phyloP scores from a whole-genome alignment of 2,329 filamentous ascomycete genomes.

The Hypoxylon rubiginosum region DNA sequence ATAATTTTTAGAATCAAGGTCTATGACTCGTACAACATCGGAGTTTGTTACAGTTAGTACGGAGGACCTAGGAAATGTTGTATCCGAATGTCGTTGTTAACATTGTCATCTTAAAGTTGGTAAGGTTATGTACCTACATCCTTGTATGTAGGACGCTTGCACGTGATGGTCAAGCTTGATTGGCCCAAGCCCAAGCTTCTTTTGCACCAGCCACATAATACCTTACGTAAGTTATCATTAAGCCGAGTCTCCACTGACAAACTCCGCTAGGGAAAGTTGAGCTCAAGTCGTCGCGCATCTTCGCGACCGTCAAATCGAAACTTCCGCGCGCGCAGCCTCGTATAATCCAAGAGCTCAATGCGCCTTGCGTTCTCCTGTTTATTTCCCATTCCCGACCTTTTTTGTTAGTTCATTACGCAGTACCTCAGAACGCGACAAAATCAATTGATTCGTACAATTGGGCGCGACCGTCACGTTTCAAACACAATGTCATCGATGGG shows the following conservation, averaged over 20 bases:
- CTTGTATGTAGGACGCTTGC: background rate
- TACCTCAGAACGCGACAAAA: background rate
- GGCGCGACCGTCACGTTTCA: constrained; percentile 2
- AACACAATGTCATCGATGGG: constrained; percentile 53
- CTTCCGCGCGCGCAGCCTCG: constrained; percentile 35
- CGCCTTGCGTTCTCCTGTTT: constrained; percentile 19
- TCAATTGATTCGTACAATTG: constrained; percentile 16
- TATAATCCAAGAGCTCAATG: constrained; percentile 19
- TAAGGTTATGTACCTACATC: background rate
- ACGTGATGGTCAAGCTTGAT: background rate
- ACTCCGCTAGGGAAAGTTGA: constrained; percentile 29
- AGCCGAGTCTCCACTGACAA: constrained; percentile 22
- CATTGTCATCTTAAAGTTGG: too few species aligned
- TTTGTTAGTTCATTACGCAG: background rate
- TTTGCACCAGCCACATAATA: constrained; percentile 9
- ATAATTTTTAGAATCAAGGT: too few species aligned
- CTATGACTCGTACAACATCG: too few species aligned
- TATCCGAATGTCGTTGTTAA: too few species aligned
- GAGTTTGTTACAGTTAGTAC: too few species aligned
- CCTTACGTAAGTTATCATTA: constrained; percentile 9
- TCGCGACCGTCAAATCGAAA: constrained; percentile 36
- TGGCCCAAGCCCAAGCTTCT: constrained; percentile 5
- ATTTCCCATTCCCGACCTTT: constrained; percentile 11
- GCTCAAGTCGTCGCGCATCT: constrained; percentile 36
- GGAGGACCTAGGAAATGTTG: too few species aligned